A percentile compares a stretch with the other conserved stretches of the same genome.
Evolutionary conservation across 2,329 filamentous ascomycete species (phyloP).

Genomic region (Pseudomassariella vexata): DNA sequence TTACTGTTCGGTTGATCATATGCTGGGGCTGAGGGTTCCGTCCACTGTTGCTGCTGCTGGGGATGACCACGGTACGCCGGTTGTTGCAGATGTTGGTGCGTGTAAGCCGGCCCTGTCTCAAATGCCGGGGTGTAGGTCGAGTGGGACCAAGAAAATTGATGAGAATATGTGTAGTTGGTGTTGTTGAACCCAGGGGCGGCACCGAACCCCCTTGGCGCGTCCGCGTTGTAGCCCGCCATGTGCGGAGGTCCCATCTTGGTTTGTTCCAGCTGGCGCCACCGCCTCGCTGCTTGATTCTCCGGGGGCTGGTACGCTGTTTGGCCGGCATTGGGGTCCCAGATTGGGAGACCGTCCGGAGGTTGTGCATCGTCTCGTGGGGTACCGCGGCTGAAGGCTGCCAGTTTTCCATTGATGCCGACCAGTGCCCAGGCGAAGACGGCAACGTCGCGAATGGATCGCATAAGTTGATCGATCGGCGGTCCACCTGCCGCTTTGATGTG

Average conservation of each 20-base stretch:
- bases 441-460: slow-evolving; percentile 76
- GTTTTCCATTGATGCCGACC: slow-evolving; percentile 70
- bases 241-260: too few species aligned
- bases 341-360: slow-evolving; percentile 53
- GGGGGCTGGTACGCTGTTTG: slow-evolving; percentile 26
- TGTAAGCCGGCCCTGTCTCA: too few species aligned
- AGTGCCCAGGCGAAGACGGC: slow-evolving; percentile 85
- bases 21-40: too few species aligned
- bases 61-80: too few species aligned
- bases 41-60: too few species aligned
- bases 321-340: slow-evolving; percentile 46
- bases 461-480: slow-evolving; percentile 58
- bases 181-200: slow-evolving; percentile 4
- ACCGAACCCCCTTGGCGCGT: too few species aligned
- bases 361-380: slow-evolving; percentile 57
- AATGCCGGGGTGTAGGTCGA: too few species aligned
- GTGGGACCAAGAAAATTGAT: too few species aligned
- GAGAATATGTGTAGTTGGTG: too few species aligned
- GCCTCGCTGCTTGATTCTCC: slow-evolving; percentile 27
- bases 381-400: slow-evolving; percentile 60
- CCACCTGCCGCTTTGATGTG: slow-evolving; percentile 41
- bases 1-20: too few species aligned
- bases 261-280: slow-evolving; percentile 14
- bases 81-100: too few species aligned
- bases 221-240: too few species aligned